Percentiles rank a stretch among this genome's conserved stretches.
phyloP scores from a whole-genome alignment of 371 early-diverging fungal species.

The Apophysomyces elegans region DNA sequence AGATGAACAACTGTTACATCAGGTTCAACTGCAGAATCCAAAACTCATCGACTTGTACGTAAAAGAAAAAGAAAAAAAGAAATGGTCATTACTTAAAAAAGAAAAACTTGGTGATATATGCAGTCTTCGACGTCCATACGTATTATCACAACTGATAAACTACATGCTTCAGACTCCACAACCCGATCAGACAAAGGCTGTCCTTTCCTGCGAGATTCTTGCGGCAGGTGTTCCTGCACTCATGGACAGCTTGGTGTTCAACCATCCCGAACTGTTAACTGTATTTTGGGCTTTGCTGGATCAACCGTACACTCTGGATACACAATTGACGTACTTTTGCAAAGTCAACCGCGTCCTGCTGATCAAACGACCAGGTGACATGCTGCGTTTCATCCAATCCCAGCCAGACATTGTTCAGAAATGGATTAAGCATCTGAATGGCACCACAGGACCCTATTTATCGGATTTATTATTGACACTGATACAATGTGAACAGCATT shows the following conservation, averaged over 20 bases:
- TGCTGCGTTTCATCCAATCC: slow-evolving; percentile 21
- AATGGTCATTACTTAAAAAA: not conserved
- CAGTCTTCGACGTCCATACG: slow-evolving; percentile 22
- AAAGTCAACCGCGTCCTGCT: slow-evolving; percentile 24
- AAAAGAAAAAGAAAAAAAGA: not conserved
- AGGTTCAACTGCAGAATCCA: slow-evolving; percentile 28
- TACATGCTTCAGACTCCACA: slow-evolving; percentile 18
- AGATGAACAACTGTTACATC: slow-evolving; percentile 25
- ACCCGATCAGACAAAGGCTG: not conserved
- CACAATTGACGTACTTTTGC: slow-evolving; percentile 25
- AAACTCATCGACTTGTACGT: slow-evolving; percentile 29
- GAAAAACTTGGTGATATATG: not conserved
- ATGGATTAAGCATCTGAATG: slow-evolving; percentile 27
- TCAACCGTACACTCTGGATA: slow-evolving; percentile 20
- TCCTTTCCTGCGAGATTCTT: slow-evolving; percentile 25
- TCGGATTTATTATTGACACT: slow-evolving; percentile 24
- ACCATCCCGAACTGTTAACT: slow-evolving; percentile 26
- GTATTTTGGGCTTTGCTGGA: slow-evolving; percentile 29
- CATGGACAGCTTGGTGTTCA: slow-evolving; percentile 28
- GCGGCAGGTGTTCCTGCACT: slow-evolving; percentile 27
- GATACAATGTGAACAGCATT: slow-evolving; percentile 17
- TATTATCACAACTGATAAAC: slow-evolving; percentile 28
- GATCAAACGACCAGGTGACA: slow-evolving; percentile 22
- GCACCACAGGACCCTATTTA: slow-evolving; percentile 18
- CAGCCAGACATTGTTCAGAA: slow-evolving; percentile 20